Evolutionary conservation across 768 basidiomycete genomes (phyloP), one percentile per base, ranked within the genome.

Genomic region (Suillus sp.): DNA sequence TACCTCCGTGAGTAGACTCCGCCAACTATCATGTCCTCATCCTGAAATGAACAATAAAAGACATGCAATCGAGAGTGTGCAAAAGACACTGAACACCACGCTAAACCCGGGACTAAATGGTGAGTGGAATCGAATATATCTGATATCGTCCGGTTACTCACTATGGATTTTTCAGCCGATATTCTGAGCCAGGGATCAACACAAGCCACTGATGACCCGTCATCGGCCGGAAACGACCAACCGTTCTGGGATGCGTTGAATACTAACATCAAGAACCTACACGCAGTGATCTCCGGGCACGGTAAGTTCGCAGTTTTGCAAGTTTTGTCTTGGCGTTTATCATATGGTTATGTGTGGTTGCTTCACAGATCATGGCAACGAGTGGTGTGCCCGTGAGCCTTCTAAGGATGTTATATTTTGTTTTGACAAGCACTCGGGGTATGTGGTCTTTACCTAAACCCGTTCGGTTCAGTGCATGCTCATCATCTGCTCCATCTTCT

Each of bases 371-470:
- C 91, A 92, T 66, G 91, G 91, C 1, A 82, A 92, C 63, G 89
- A 91, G 71, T 92, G 91, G 91, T 92, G 91, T 64, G 83, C 83
- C 9, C 84, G 88, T 20, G 88, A 91, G 64, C 81, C 82, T 2
- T 80, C 79, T 4, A 85, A 85, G 64, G 76, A 84, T 45, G 81
- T 89, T 10, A 82, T 89, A 0, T 90, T 91, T 72, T 93, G 91
- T 71, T 93, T 92, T 66, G 43, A 83, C 69, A 92, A 92, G 71
- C 91, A 92, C 70, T 88, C 89, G 1, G 90, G 90, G 86, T 90
- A 66, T 14, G 70, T 71, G 51, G 3, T 27, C 34, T 63, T 34
- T 32, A n/a, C 9, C 20, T 20, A 6, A 20, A 32, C 20, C 6
- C 2, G 20, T 34, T 53, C 9, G 11, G 20, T 53, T 13, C 51